Evolutionary conservation across 169 alveolate genomes (phyloP).

Genomic region (Perkinsus olseni): DNA sequence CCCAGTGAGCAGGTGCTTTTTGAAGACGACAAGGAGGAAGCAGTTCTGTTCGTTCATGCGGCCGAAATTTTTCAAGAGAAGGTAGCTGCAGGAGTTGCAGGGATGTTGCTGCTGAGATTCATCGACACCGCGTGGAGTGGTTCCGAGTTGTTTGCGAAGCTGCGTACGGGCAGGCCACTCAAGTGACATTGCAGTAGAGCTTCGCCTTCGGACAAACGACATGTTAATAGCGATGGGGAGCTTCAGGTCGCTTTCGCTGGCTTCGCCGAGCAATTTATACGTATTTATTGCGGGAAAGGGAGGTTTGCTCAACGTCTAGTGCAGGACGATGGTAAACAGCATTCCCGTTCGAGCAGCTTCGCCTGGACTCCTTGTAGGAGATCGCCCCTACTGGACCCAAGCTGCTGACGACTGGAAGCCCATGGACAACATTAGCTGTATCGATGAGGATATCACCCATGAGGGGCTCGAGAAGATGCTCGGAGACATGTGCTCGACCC

Average conservation of each 20-base stretch:
- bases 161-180: too few relatives aligned
- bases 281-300: not conserved
- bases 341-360: not conserved
- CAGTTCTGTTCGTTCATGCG: not conserved
- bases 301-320: not conserved
- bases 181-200: too few relatives aligned
- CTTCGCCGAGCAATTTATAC: not conserved
- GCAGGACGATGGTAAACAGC: not conserved
- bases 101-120: too few relatives aligned
- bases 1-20: not conserved
- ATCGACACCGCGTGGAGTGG: too few relatives aligned
- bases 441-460: not conserved
- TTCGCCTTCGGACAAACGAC: too few relatives aligned
- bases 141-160: too few relatives aligned
- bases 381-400: not conserved
- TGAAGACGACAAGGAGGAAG: not conserved
- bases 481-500: not conserved
- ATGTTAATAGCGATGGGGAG: not conserved
- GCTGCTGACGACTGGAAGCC: not conserved
- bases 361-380: not conserved
- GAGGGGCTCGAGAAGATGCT: not conserved
- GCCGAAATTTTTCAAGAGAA: not conserved
- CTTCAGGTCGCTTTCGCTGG: not conserved
- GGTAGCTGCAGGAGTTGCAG: not conserved
- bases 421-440: not conserved